Evolutionary conservation across 306 rosid species (phyloP).

Genomic region (Albizia julibrissin): DNA sequence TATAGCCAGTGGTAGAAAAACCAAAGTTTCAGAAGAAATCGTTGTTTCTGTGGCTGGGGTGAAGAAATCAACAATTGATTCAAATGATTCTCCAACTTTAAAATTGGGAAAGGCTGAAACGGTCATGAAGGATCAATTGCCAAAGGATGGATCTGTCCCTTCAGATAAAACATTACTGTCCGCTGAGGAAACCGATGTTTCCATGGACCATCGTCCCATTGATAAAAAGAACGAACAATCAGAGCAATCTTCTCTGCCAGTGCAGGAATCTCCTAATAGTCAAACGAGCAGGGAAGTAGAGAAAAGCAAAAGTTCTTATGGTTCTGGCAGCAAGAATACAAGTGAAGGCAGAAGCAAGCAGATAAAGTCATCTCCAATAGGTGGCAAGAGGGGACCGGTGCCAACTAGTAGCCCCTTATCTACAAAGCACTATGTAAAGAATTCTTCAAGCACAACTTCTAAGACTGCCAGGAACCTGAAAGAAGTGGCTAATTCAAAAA

Average conservation of each 20-base stretch:
- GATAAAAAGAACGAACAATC: slow-evolving; percentile 5
- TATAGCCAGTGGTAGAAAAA: slow-evolving; percentile 25
- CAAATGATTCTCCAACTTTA: slow-evolving; percentile 35
- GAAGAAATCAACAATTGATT: slow-evolving; percentile 32
- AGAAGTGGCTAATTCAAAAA: slow-evolving; percentile 17
- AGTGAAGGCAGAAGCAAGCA: slow-evolving; percentile 37
- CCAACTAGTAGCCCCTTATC: slow-evolving; percentile 30
- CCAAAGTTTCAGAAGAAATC: slow-evolving; percentile 25
- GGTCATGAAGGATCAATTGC: slow-evolving; percentile 37
- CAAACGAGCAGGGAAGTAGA: slow-evolving; percentile 31
- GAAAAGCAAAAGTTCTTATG: slow-evolving; percentile 23
- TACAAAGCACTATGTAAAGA: slow-evolving; percentile 29
- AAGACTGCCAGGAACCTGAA: slow-evolving; percentile 31
- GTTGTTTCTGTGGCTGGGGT: slow-evolving; percentile 34
- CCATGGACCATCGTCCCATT: slow-evolving; percentile 17
- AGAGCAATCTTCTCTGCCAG: slow-evolving; percentile 6
- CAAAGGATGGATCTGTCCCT: slow-evolving; percentile 29
- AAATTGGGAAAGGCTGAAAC: slow-evolving; percentile 18
- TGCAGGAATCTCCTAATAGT: slow-evolving; percentile 22
- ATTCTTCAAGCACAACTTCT: slow-evolving; percentile 23
- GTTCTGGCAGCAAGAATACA: slow-evolving; percentile 28
- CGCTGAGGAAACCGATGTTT: slow-evolving; percentile 32
- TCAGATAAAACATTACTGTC: slow-evolving; percentile 38
- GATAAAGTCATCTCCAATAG: slow-evolving; percentile 26
- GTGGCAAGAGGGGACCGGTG: slow-evolving; percentile 26